Base-by-base conservation (phyloP, 495 filamentous ascomycete genomes). In the Eremomyces bilateralis region DNA sequence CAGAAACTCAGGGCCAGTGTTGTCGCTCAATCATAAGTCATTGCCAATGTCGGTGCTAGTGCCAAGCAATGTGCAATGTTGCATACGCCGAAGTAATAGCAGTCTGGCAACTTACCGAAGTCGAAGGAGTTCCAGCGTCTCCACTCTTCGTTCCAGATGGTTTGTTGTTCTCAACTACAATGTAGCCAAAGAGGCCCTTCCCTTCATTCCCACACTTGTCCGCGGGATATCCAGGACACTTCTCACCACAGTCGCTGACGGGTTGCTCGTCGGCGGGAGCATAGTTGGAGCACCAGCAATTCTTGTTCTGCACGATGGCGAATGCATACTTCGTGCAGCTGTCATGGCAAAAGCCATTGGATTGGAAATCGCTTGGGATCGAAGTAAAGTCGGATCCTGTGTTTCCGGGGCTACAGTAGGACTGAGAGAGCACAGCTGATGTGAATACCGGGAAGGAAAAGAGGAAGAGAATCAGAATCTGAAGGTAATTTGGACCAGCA, bases 201-300 rank as follows among this genome's bases (percentile, higher is more conserved):
- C 49, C 38, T 24, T 50, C 35, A 42, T 60, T 66, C 34, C 78
- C 78, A 49, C 78, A 83, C 16, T 55, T 49, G 35, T 84, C 76
- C 13, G 21, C 32, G 3, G 63, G 65, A 46, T 69, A 84, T 15
- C 77, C 78, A 18, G 77, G 76, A 43, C 78, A 84, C 3, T 36
- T 31, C 4, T 55, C 44, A 38, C 57, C 57, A 52, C 78, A 84
- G 12, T 65, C 51, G 15, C 51, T 44, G 16, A 46, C 52, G 43
- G 40, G 52, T 2, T 51, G 51, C 17, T 58, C 56, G 13, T 57
- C 44, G 11, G 45, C 58, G 0, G 78, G 79, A 10, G 57, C 59
- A 41, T 73, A 73, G 42, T 84, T 68, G 1, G 74, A 73, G 51
- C 78, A 84, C 78, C 78, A 84, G 54, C 78, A 84, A 21, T 53